These are phyloP conservation scores for Penicillium freii DNA, from an alignment of 2,329 filamentous ascomycete genomes.

Conservation along the genomic window DNA sequence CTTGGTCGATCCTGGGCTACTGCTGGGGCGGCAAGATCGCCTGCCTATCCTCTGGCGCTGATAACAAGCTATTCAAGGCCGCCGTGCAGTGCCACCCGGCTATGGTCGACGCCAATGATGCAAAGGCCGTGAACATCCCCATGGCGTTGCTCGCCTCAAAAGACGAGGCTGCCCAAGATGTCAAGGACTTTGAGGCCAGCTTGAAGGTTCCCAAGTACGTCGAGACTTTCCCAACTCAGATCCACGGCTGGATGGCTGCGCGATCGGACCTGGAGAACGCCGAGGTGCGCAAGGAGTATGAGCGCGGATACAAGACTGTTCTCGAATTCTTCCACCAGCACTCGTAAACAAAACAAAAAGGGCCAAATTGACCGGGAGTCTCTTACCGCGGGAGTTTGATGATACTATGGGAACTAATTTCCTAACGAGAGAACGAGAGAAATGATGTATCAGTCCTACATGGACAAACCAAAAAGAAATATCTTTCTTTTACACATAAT, in stretches of 20 bases:
- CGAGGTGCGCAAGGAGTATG: conserved; percentile 44
- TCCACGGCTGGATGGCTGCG: conserved; percentile 51
- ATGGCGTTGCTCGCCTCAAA: conserved; percentile 57
- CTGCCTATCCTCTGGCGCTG: conserved; percentile 51
- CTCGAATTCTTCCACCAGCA: conserved; percentile 44
- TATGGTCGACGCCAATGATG: conserved; percentile 60
- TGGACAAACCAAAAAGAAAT: neutral
- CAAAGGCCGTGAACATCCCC: conserved; percentile 55
- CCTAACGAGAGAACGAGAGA: neutral
- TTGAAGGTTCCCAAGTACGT: conserved; percentile 42
- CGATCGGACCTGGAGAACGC: conserved; percentile 41
- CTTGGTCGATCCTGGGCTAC: conserved; percentile 61
- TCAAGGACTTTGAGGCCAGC: conserved; percentile 40
- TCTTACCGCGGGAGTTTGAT: neutral
- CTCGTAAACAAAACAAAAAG: conserved; percentile 25
- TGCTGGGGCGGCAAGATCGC: conserved; percentile 62
- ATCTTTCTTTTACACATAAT: neutral
- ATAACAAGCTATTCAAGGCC: conserved; percentile 55
- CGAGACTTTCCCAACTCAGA: conserved; percentile 45
- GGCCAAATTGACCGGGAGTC: neutral
- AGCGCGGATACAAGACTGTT: conserved; percentile 43
- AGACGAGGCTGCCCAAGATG: conserved; percentile 55
- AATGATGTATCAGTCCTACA: neutral
- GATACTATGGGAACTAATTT: neutral
- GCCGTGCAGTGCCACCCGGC: conserved; percentile 58